phyloP scores from a whole-genome alignment of 352 stramenopile genomes.

The Globisporangium radiosum region DNA sequence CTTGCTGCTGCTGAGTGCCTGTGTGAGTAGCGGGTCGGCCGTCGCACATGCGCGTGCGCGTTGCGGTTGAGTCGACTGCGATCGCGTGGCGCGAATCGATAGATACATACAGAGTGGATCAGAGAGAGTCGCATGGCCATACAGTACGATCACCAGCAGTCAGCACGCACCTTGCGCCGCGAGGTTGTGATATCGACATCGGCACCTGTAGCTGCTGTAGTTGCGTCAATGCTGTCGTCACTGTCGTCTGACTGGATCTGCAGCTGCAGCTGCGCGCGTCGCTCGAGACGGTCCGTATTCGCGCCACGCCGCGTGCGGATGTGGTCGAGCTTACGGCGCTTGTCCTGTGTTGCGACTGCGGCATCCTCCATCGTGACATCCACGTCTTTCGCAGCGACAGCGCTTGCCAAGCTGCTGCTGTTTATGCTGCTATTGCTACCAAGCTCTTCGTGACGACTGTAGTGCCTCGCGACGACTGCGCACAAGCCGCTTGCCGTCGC shows the following conservation, averaged over 20 bases:
- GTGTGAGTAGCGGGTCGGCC: neutral
- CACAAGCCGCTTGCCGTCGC: slow-evolving; percentile 68
- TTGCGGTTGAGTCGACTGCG: neutral
- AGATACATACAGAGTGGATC: too few species aligned
- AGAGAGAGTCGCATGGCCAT: too few species aligned
- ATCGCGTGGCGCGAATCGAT: neutral
- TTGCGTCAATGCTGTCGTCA: neutral
- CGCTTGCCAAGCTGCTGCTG: too few species aligned
- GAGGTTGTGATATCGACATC: neutral
- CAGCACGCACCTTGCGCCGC: neutral
- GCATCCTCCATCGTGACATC: slow-evolving; percentile 7
- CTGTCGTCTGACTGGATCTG: slow-evolving; percentile 16
- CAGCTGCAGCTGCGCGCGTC: slow-evolving; percentile 15
- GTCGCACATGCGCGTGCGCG: neutral
- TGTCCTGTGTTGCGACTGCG: slow-evolving; percentile 16
- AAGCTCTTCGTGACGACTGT: slow-evolving; percentile 31
- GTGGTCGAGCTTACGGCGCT: slow-evolving; percentile 44
- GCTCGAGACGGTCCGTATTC: slow-evolving; percentile 20
- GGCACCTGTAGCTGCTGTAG: neutral
- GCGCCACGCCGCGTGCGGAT: slow-evolving; percentile 20
- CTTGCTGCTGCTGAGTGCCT: neutral
- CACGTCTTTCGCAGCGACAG: slow-evolving; percentile 8
- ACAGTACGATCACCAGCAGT: too few species aligned
- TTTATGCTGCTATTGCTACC: too few species aligned
- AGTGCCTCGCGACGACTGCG: slow-evolving; percentile 62